phyloP scores from a whole-genome alignment of 768 basidiomycete genomes.

The Termitomyces sp. region DNA sequence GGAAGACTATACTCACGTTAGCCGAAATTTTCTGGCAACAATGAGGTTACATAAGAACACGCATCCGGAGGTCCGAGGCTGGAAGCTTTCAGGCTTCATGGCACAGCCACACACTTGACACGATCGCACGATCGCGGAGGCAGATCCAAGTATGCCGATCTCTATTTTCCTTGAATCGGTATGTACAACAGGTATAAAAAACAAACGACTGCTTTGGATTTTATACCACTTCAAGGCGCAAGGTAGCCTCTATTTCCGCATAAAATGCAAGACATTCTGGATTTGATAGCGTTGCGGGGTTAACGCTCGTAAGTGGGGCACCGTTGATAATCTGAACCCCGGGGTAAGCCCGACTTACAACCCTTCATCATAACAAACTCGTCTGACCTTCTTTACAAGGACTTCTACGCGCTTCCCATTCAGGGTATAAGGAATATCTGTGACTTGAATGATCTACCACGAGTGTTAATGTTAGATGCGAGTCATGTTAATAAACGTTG shows the following conservation, averaged over 20 bases:
- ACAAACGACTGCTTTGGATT: background rate
- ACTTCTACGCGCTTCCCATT: conserved; percentile 82
- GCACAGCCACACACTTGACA: conserved; percentile 10
- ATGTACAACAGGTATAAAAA: background rate
- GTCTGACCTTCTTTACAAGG: conserved; percentile 62
- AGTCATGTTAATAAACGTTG: background rate
- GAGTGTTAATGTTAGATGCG: background rate
- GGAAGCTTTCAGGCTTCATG: background rate
- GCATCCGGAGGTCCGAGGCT: background rate
- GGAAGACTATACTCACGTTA: background rate
- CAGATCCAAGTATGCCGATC: conserved; percentile 2
- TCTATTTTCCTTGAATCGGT: background rate
- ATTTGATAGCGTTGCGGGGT: conserved; percentile 67
- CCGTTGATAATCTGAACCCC: conserved; percentile 68
- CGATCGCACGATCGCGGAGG: conserved; percentile 2
- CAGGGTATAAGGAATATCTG: conserved; percentile 72
- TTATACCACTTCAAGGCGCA: conserved; percentile 40
- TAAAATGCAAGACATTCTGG: conserved; percentile 66
- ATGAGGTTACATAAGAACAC: conserved; percentile 9
- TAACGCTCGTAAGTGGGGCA: conserved; percentile 58
- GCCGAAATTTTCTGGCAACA: conserved; percentile 3
- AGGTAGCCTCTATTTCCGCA: conserved; percentile 40
- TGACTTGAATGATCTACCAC: conserved; percentile 57
- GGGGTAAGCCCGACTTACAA: conserved; percentile 1
- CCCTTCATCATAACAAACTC: background rate